Evolutionary conservation across 129 eudicot genomes (phyloP), one percentile per base, ranked within the genome.

Genomic region (Centella asiatica): DNA sequence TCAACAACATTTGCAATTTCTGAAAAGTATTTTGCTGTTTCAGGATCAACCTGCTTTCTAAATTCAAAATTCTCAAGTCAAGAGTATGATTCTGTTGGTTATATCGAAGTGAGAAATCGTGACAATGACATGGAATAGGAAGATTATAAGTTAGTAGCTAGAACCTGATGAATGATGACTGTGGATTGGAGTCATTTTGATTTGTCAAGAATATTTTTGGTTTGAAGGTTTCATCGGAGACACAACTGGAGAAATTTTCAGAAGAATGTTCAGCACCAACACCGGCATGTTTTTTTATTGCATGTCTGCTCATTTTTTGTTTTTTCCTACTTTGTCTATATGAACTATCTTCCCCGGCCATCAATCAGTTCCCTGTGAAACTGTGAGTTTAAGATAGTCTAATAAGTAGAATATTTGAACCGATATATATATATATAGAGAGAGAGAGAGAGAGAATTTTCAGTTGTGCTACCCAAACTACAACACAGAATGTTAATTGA

Each of bases 141-240:
- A 42, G 3, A 12, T 17, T 18, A 23, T 25, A 47, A 65, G 26
- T 22, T 48, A 18, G 23, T 23, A 20, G 47, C 27, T 23, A 33
- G 45, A 68, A 89, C 94, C 97, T 90, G 71, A 90, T 32, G 69
- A 81, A 86, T 7, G 89, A 83, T 42, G 93, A 72, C 50, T 74
- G 81, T 22, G 80, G 70, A 5, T 34, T 70, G 2, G 84, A 63
- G 60, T 71, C 44, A 11, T 70, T 57, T 56, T 76, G 74, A 47
- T 78, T 60, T 56, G 72, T 78, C 22, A 66, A 59, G 72, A 66
- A 46, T 3, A 74, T 81, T 20, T 57, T 27, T 52, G 63, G 36
- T 44, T 74, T 81, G 60, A 44, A 46, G 18, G 62, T 57, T 29
- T 70, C 69, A 63, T 14, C 64, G 11, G 33, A 8, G 13, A 15